These are phyloP conservation scores for Pulveroboletus sp. DNA, from an alignment of 768 basidiomycete species.

Conservation along the genomic window DNA sequence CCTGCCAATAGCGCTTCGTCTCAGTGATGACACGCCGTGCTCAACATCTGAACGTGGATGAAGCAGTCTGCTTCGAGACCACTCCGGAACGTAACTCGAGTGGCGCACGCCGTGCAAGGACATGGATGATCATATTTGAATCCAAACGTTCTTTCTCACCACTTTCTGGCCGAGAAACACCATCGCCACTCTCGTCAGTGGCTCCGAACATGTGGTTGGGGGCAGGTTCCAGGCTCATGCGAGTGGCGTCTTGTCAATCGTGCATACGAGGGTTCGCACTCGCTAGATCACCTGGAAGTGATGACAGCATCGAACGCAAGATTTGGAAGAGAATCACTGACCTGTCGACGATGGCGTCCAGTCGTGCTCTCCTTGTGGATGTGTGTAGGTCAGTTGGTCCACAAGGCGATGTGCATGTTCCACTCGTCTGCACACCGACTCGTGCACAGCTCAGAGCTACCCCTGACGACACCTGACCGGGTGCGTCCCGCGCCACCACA, in stretches of 20 bases:
- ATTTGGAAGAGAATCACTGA: constrained; percentile 4
- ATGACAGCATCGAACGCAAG: constrained; percentile 11
- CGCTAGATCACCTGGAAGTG: neutral
- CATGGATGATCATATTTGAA: neutral
- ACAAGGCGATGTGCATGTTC: too few relatives aligned
- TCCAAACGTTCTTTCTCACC: neutral
- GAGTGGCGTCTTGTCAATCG: constrained; percentile 14
- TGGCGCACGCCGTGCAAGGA: constrained; percentile 15
- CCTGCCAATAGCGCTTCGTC: neutral
- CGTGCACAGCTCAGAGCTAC: too few relatives aligned
- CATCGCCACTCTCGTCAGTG: constrained; percentile 17
- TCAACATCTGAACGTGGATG: neutral
- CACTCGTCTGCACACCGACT: too few relatives aligned
- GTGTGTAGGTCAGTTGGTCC: too few relatives aligned
- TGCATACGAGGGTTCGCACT: neutral
- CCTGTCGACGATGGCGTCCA: neutral
- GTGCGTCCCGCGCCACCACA: too few relatives aligned
- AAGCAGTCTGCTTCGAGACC: constrained; percentile 5
- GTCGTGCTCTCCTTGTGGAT: too few relatives aligned
- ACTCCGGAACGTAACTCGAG: constrained; percentile 17
- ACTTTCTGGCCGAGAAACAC: constrained; percentile 9
- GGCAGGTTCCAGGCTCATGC: constrained; percentile 11
- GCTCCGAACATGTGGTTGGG: constrained; percentile 21
- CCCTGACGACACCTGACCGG: too few relatives aligned
- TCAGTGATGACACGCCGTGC: constrained; percentile 7